Base-by-base conservation (phyloP, 148 eudicot species). In the Selenicereus undatus region DNA sequence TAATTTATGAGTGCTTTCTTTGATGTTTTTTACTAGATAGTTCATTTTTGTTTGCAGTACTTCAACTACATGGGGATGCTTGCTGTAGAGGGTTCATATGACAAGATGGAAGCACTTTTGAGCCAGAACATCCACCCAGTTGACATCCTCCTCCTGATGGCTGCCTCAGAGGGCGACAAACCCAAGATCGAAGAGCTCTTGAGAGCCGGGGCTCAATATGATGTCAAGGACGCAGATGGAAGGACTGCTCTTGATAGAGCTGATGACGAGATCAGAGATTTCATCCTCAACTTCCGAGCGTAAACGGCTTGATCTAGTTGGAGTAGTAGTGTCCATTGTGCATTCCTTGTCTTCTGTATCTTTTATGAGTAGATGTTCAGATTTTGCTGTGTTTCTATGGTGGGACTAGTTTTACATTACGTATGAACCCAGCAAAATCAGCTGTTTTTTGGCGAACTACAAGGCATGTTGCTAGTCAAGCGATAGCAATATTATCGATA, bases 61-160 rank as follows among this genome's bases (percentile, higher is more conserved):
- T 95, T 92, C 87, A 96, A 96, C 83, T 96, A 96, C 88, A 93
- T 93, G 99, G 98, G 99, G 24, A 93, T 96, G 99, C 90, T 96
- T 54, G 99, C 99, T 5, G 97, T 93, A 68, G 99, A 96, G 82
- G 99, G 97, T 39, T 51, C 99, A 43, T 96, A 96, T 69, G 99
- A 93, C 79, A 96, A 93, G 83, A 88, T 93, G 99, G 91, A 96
- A 77, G 95, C 93, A 80, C 93, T 96, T 71, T 80, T 96, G 82
- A 84, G 77, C 85, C 89, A 88, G 84, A 87, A 93, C 76, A 96
- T 92, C 76, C 98, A 96, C 86, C 98, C 99, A 0, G 98, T 96
- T 0, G 98, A 96, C 83, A 96, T 96, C 71, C 84, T 93, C 77
- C 83, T 96, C 20, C 80, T 96, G 80, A 83, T 96, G 97, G 98